These are phyloP conservation scores for Pontederia paniculata DNA, from an alignment of 176 grass and related monocot genomes.

Conservation along the genomic window DNA sequence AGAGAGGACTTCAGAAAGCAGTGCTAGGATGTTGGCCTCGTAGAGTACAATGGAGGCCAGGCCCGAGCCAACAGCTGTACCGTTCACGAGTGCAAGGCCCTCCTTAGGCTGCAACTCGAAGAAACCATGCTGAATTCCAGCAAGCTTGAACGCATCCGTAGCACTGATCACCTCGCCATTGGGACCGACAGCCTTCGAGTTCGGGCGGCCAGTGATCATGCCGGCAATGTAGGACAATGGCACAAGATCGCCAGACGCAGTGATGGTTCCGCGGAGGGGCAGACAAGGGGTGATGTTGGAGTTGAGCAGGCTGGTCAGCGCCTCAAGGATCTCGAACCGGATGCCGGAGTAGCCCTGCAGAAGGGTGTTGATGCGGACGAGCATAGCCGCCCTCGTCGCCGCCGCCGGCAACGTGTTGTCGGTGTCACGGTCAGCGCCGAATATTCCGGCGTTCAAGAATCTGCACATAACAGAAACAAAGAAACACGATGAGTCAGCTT, in stretches of 20 bases:
- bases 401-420: neutral
- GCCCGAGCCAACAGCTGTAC: neutral
- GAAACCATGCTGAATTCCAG: neutral
- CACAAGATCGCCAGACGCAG: constrained; percentile 60
- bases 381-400: constrained; percentile 54
- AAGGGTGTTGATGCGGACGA: constrained; percentile 80
- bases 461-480: neutral
- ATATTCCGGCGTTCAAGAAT: constrained; percentile 8
- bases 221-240: constrained; percentile 82
- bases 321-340: constrained; percentile 82
- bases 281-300: constrained; percentile 71
- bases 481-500: neutral
- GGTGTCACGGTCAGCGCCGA: neutral
- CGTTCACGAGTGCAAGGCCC: constrained; percentile 2
- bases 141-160: neutral
- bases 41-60: neutral
- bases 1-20: neutral
- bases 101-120: constrained; percentile 8
- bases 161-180: neutral
- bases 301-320: constrained; percentile 63
- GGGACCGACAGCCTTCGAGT: constrained; percentile 19
- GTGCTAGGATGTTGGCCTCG: constrained; percentile 2
- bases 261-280: constrained; percentile 78
- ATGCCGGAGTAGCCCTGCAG: constrained; percentile 88
- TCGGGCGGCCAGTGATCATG: constrained; percentile 56